Evolutionary conservation across 1,284 basidiomycete genomes (phyloP).

Genomic region (Anthracocystis walkeri): DNA sequence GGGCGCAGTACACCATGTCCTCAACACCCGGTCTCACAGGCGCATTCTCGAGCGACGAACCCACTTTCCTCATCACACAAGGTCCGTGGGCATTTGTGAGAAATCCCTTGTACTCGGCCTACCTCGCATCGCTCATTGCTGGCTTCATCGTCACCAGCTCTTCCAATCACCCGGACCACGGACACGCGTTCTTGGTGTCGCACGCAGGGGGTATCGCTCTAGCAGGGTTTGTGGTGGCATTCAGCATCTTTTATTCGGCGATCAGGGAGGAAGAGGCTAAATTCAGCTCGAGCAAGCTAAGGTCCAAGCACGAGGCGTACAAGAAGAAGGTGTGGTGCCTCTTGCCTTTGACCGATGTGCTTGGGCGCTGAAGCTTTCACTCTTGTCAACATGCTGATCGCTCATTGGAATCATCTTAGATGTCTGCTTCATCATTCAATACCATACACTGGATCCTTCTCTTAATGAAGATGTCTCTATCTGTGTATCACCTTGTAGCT

Average conservation of each 20-base stretch:
- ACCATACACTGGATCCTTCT: no score
- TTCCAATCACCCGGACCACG: constrained; percentile 45
- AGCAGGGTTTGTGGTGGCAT: constrained; percentile 17
- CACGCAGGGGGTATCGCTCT: constrained; percentile 40
- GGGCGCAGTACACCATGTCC: constrained; percentile 45
- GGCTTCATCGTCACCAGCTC: constrained; percentile 45
- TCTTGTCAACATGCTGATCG: neutral
- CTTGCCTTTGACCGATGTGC: constrained; percentile 32
- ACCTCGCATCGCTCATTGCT: constrained; percentile 34
- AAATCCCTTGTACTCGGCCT: constrained; percentile 45
- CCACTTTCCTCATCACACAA: constrained; percentile 32
- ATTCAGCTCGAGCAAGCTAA: constrained; percentile 43
- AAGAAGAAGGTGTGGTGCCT: constrained; percentile 37
- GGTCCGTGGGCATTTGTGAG: constrained; percentile 44
- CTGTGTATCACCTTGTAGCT: no score
- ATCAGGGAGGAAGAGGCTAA: constrained; percentile 50
- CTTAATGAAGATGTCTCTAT: no score
- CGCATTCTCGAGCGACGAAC: constrained; percentile 37
- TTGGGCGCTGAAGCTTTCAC: constrained; percentile 18
- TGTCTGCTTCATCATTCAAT: no score
- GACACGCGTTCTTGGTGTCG: constrained; percentile 30
- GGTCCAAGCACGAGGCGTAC: constrained; percentile 42
- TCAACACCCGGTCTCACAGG: constrained; percentile 21
- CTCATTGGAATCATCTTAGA: neutral
- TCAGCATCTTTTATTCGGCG: constrained; percentile 40